Evolutionary conservation across 805 yeast genomes (phyloP).

Genomic region (Starmerella vaccinii): DNA sequence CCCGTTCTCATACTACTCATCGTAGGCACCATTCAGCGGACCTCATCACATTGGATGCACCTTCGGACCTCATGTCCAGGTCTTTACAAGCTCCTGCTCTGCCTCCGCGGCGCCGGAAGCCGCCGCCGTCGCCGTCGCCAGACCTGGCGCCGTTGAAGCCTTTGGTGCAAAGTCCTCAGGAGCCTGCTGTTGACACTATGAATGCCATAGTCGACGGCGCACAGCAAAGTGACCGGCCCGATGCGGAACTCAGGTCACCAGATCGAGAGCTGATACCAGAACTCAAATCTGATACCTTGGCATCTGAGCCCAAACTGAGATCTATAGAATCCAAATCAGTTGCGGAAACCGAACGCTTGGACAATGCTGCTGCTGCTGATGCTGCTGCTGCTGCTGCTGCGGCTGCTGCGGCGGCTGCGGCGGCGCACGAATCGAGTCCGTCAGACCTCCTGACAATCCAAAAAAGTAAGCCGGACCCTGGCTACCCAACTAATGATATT

Average conservation of each 20-base stretch:
- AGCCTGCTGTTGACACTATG: not conserved
- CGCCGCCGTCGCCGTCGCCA: not conserved
- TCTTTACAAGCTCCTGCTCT: not conserved
- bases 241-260: not conserved
- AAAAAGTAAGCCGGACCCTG: too few relatives aligned
- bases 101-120: slow-evolving; percentile 1
- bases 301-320: too few relatives aligned
- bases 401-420: too few relatives aligned
- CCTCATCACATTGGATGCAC: not conserved
- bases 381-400: not conserved
- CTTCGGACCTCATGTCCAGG: not conserved
- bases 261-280: not conserved
- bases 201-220: not conserved
- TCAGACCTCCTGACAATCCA: too few relatives aligned
- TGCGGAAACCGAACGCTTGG: not conserved
- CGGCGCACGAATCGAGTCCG: too few relatives aligned
- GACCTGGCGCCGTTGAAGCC: not conserved
- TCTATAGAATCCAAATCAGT: too few relatives aligned
- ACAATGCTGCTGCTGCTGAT: not conserved
- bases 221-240: not conserved
- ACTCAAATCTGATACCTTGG: too few relatives aligned
- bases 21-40: slow-evolving; percentile 12
- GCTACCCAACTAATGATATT: not conserved
- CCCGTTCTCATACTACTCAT: not conserved
- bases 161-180: not conserved